Base-by-base conservation (phyloP, 2,329 filamentous ascomycete species). In the Sphaerulina vaccinii region DNA sequence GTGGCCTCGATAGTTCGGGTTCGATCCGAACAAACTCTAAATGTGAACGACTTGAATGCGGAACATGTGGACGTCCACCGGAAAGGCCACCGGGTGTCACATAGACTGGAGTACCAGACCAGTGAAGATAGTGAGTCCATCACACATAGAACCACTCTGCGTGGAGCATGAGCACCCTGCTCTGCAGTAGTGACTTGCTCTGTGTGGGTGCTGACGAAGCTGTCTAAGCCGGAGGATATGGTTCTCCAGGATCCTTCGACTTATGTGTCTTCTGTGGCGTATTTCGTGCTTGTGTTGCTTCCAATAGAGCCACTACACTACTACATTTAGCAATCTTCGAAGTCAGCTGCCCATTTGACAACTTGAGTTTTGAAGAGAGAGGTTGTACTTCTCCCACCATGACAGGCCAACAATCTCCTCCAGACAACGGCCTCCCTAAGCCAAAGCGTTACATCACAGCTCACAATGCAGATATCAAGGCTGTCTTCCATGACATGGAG, bases 361-460 rank as follows among this genome's bases (percentile, higher is more conserved):
- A 29, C 8, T 2, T 29, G 24, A 2, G 24, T 8, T 29, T 9
- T 11, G 24, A 29, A 29, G 24, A 29, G 13, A 11, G 13, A 11
- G 13, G 24, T 29, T 29, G n/a, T n/a, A n/a, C n/a, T n/a, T n/a
- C n/a, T n/a, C n/a, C n/a, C 24, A 29, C 24, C 24, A 29, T 29
- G 24, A 29, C 24, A 11, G 24, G 24, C 8, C 24, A 29, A 29
- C 24, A 29, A 29, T 29, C 35, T 37, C 35, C 16, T 19, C 35
- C 5, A 8, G 37, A 49, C 23, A 49, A 49, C 13, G 27, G 22
- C 19, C 40, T 51, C 5, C 46, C 51, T 9, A 27, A 40, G 13
- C 35, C 67, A 52, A 65, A 68, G 52, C 70, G 71, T 46, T 68
- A 64, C 55, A 72, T 72, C 46, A 73, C 70, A 18, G 68, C 66